Evolutionary conservation across 2,329 filamentous ascomycete genomes (phyloP).

Genomic region (Cercospora brassicicola): DNA sequence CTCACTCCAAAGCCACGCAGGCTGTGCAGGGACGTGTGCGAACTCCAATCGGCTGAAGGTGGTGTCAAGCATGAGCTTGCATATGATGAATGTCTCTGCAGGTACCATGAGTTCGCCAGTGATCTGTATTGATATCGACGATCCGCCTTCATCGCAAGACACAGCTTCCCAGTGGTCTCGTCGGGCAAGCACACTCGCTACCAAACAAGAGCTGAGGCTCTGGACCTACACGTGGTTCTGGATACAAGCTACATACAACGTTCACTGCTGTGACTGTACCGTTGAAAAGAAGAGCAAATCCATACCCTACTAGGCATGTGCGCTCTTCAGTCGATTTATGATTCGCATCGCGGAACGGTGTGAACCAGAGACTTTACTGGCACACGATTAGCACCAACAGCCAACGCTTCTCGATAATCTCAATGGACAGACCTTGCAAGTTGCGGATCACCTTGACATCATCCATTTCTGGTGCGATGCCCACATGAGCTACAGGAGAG

Average conservation of each 20-base stretch:
- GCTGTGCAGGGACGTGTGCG: background rate
- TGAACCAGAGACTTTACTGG: background rate
- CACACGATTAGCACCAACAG: background rate
- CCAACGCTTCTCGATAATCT: background rate
- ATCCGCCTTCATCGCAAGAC: background rate
- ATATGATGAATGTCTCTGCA: background rate
- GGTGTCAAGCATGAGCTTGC: background rate
- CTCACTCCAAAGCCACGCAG: background rate
- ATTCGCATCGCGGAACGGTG: background rate
- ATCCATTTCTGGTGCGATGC: background rate
- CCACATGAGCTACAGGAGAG: background rate
- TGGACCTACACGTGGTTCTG: background rate
- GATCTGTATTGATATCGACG: background rate
- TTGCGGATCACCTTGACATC: background rate
- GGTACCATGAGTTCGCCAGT: background rate
- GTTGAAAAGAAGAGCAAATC: background rate
- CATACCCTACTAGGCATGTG: background rate
- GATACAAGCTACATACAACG: background rate
- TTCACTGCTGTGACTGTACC: background rate
- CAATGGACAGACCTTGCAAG: background rate
- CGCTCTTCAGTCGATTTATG: background rate
- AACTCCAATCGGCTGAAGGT: background rate
- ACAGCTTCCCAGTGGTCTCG: background rate
- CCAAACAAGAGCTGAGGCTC: background rate
- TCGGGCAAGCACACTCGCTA: background rate